Conservation (phyloP, 805 yeast genomes). For the Yamadazyma scolyti region DNA sequence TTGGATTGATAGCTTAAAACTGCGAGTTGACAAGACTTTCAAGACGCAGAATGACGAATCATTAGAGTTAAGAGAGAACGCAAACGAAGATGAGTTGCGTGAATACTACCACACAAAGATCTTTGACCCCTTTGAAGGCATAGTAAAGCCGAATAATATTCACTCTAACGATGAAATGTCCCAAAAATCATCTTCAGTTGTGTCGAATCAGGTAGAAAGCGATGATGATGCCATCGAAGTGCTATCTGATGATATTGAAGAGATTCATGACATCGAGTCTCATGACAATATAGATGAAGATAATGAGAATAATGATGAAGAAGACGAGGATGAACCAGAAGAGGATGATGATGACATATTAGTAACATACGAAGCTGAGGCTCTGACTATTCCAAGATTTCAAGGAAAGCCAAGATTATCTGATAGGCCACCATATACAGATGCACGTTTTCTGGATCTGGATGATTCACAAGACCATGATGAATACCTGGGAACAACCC, state of each 20-base stretch:
- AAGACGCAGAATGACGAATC: conserved; percentile 15
- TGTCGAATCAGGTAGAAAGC: background rate
- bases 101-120: conserved; percentile 16
- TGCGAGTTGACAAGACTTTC: conserved; percentile 15
- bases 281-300: conserved; percentile 1
- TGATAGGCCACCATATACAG: no score
- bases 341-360: conserved; percentile 6
- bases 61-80: conserved; percentile 10
- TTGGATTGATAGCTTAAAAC: conserved; percentile 30
- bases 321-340: conserved; percentile 5
- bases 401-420: no score
- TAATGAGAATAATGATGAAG: conserved; percentile 5
- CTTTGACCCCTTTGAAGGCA: conserved; percentile 7
- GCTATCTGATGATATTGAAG: conserved; percentile 7
- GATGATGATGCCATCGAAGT: conserved; percentile 12
- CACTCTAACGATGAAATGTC: background rate
- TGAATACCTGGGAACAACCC: no score
- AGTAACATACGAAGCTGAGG: no score
- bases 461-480: no score
- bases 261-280: conserved; percentile 1
- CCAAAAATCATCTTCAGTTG: background rate
- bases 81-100: conserved; percentile 17
- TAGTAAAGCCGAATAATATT: background rate
- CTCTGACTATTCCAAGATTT: no score
- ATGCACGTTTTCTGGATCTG: no score